phyloP scores from a whole-genome alignment of 768 basidiomycete species.

The Boletus rubescentipes region DNA sequence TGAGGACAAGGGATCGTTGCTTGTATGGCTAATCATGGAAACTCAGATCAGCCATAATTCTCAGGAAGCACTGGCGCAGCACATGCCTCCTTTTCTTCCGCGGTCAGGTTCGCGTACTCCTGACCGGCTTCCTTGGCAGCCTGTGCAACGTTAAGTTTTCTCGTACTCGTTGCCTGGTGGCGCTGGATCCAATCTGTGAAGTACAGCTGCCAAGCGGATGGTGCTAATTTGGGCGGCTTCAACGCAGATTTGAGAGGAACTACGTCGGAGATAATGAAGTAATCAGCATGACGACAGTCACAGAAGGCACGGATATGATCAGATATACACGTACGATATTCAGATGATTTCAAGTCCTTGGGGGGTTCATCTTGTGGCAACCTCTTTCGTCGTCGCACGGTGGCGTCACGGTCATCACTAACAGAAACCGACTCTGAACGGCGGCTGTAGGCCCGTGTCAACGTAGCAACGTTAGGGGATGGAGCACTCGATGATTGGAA shows the following conservation, averaged over 20 bases:
- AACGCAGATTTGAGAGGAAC: conserved; percentile 74
- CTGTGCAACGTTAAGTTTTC: conserved; percentile 93
- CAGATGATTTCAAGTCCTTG: conserved; percentile 42
- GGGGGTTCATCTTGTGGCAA: conserved; percentile 29
- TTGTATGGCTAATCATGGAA: conserved; percentile 68
- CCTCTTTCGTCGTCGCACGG: conserved; percentile 63
- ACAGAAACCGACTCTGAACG: conserved; percentile 65
- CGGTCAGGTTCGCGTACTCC: conserved; percentile 76
- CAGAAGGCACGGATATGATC: conserved; percentile 30
- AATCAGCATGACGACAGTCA: conserved; percentile 32
- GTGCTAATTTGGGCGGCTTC: conserved; percentile 87
- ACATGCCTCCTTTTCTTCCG: conserved; percentile 81
- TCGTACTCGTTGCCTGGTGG: conserved; percentile 72
- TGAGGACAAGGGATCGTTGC: conserved; percentile 77
- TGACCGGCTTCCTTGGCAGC: conserved; percentile 93
- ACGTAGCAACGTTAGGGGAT: conserved; percentile 45
- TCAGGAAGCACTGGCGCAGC: conserved; percentile 28
- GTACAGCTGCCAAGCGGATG: conserved; percentile 95
- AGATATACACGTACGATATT: conserved; percentile 46
- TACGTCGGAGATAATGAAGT: conserved; percentile 35
- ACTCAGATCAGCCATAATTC: conserved; percentile 21
- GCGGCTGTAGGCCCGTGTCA: conserved; percentile 62
- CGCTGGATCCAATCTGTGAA: conserved; percentile 94
- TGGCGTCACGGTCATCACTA: conserved; percentile 66
- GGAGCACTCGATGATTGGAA: conserved; percentile 78